A percentile compares a stretch with the other conserved stretches of the same genome.
Evolutionary conservation across 2,329 filamentous ascomycete species (phyloP).

Genomic region (Blumeria graminis): DNA sequence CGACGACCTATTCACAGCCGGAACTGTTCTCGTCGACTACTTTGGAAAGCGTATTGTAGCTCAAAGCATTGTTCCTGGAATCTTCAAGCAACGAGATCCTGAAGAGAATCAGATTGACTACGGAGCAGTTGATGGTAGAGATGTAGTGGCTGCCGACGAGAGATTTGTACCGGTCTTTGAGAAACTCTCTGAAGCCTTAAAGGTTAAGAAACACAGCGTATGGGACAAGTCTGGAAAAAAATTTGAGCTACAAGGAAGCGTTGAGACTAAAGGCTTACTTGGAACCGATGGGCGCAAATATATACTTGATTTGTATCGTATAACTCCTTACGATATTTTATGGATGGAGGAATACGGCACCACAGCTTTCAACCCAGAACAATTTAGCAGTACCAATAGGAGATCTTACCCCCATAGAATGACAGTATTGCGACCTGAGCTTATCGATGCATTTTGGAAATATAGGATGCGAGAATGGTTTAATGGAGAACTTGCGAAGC

Average conservation of each 20-base stretch:
- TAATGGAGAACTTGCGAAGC: constrained; percentile 47
- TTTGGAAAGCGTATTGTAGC: constrained; percentile 91
- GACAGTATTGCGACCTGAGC: constrained; percentile 75
- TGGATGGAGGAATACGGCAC: constrained; percentile 64
- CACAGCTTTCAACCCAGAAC: constrained; percentile 16
- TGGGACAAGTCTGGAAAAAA: constrained; percentile 92
- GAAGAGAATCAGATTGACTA: constrained; percentile 99
- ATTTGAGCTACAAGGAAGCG: constrained; percentile 80
- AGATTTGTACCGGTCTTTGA: constrained; percentile 65
- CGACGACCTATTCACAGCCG: constrained; percentile 77
- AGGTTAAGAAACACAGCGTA: constrained; percentile 82
- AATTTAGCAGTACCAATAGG: constrained; percentile 13
- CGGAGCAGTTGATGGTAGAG: constrained; percentile 90
- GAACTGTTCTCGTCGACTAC: constrained; percentile 91
- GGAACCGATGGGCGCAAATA: constrained; percentile 94
- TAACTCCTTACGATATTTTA: constrained; percentile 70
- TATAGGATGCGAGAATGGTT: constrained; percentile 77
- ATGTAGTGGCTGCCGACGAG: constrained; percentile 76
- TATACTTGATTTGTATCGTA: constrained; percentile 84
- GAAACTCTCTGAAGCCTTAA: constrained; percentile 72
- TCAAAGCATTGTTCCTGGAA: constrained; percentile 93
- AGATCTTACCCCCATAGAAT: constrained; percentile 68
- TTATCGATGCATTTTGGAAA: constrained; percentile 69
- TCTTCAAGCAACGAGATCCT: constrained; percentile 94
- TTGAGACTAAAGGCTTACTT: constrained; percentile 93